Base-by-base conservation (phyloP, 257 asterid species). In the Solanum sejunctum region DNA sequence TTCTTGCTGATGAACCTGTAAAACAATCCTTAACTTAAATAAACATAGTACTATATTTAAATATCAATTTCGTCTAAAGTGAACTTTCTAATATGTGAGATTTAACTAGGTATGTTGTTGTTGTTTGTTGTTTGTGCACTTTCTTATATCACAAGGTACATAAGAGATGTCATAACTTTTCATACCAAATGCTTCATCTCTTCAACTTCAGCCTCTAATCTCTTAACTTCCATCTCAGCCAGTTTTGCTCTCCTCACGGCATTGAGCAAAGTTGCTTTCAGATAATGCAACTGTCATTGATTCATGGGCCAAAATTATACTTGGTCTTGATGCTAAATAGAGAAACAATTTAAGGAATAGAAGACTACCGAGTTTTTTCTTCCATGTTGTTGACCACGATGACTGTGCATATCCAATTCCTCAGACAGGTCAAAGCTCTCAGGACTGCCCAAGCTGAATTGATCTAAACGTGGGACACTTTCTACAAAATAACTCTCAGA, bases 1-100 rank as follows among this genome's bases (percentile, higher is more conserved):
- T 82, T 88, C 89, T 82, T 72, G 90, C 77, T 90, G 94, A 70
- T 90, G 88, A 91, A 84, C 90, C 96, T 92, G 91, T 86, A 89
- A 85, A 5, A 17, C 71, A 63, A 26, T 45, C 66, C 47, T 77
- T 4, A 16, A 16, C 47, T 77, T 77, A 51, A 51, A 77, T 10
- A 51, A 60, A 41, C 36, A 45, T 61, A 64, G 47, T 47, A 69
- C 16, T 10, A 47, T 43, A 20, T 84, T 26, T n/a, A 60, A 55
- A 69, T 69, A 72, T 52, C 86, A 69, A 52, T 56, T 20, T 70
- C 54, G 36, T 21, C 70, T 17, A 83, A 83, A 45, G 41, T 67
- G 36, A 26, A 71, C 32, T 47, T 83, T 83, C 81, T 73, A 73
- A 67, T 67, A 67, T 15, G 39, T 36, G 39, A 6, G 39, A 36